Evolutionary conservation across 805 yeast species (phyloP).

Genomic region (Candida coleopterorum): DNA sequence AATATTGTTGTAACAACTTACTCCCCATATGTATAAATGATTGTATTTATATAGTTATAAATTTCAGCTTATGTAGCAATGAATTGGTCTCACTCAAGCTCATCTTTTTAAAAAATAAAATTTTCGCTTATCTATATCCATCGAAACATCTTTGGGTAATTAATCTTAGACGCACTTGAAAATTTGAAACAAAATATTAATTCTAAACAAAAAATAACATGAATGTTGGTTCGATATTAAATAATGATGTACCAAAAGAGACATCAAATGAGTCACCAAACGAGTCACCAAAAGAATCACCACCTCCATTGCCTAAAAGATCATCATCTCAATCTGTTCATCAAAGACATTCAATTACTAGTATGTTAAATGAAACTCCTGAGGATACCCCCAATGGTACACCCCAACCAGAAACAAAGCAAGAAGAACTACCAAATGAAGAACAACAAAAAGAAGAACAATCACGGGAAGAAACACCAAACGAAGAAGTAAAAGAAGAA

Average conservation of each 20-base stretch:
- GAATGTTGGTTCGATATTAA: conserved; percentile 37
- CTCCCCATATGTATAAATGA: no score
- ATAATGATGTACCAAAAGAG: conserved; percentile 30
- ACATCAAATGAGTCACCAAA: no score
- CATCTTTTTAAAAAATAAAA: no score
- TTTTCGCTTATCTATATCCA: no score
- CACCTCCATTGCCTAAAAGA: background rate
- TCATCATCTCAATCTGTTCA: conserved; percentile 10
- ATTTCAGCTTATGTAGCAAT: no score
- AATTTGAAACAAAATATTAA: background rate
- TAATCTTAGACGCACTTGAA: background rate
- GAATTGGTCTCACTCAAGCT: no score
- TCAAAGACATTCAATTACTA: conserved; percentile 27
- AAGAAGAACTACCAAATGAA: conserved; percentile 1
- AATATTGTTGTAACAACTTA: no score
- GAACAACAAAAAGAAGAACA: no score
- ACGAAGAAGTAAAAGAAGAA: no score
- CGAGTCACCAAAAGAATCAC: background rate
- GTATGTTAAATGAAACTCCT: conserved; percentile 21
- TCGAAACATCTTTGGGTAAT: no score
- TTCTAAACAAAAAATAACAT: conserved; percentile 12
- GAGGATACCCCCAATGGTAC: conserved; percentile 2
- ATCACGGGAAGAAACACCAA: no score
- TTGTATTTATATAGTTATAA: no score
- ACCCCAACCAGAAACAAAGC: conserved; percentile 1